Evolutionary conservation across 805 yeast species (phyloP).

Genomic region (Kodamaea sagamina): DNA sequence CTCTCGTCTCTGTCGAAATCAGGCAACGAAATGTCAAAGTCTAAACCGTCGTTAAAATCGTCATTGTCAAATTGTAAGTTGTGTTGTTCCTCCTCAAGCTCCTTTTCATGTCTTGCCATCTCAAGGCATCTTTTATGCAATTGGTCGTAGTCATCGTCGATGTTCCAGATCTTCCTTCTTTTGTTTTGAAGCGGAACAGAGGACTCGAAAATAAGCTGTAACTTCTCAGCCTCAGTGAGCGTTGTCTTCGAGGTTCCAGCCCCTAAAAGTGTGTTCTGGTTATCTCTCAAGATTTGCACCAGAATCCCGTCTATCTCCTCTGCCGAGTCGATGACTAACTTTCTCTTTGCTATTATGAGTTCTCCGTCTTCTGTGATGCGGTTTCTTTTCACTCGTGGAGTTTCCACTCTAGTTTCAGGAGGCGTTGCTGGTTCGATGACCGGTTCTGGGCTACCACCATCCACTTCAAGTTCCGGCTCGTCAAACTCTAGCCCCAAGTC

Average conservation of each 20-base stretch:
- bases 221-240: constrained; percentile 34
- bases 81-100: constrained; percentile 22
- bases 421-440: constrained; percentile 30
- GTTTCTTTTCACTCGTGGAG: constrained; percentile 30
- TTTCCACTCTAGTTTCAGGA: constrained; percentile 15
- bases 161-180: constrained; percentile 32
- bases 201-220: constrained; percentile 36
- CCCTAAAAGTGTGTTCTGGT: constrained; percentile 28
- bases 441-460: constrained; percentile 11
- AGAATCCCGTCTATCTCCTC: constrained; percentile 49
- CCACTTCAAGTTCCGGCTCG: constrained; percentile 17
- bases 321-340: constrained; percentile 45
- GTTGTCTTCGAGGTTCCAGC: not conserved
- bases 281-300: constrained; percentile 32
- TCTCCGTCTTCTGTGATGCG: constrained; percentile 44
- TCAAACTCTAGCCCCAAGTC: constrained; percentile 45
- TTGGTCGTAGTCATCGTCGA: constrained; percentile 30
- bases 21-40: constrained; percentile 30
- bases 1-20: constrained; percentile 27
- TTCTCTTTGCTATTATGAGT: constrained; percentile 48
- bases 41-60: constrained; percentile 23
- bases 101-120: constrained; percentile 25
- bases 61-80: constrained; percentile 19
- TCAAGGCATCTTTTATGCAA: constrained; percentile 32
- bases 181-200: constrained; percentile 31